Conservation (phyloP, 768 basidiomycete species). For the Auricularia sp. region DNA sequence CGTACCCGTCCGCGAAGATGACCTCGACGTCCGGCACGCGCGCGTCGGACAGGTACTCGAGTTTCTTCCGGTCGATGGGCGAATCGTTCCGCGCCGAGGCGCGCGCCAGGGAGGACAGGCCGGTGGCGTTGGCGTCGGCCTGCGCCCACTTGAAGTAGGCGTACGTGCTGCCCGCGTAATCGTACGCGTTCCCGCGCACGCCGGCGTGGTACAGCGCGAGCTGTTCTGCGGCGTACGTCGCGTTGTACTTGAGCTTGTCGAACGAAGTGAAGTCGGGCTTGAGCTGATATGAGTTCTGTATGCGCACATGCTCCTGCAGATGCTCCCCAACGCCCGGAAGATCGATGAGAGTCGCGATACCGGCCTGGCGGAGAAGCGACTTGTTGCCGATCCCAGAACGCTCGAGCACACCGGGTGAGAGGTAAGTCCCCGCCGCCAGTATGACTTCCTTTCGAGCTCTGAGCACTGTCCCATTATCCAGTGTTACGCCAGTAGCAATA, state of each 20-base stretch:
- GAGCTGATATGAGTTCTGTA: neutral
- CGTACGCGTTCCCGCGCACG: neutral
- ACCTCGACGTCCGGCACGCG: neutral
- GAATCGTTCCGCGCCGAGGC: neutral
- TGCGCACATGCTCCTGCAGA: constrained; percentile 21
- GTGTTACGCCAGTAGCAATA: neutral
- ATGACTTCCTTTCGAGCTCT: constrained; percentile 10
- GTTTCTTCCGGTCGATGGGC: neutral
- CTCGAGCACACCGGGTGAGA: constrained; percentile 32
- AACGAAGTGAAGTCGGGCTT: constrained; percentile 7
- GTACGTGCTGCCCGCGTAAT: neutral
- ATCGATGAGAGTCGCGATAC: constrained; percentile 22
- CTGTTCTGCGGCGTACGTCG: neutral
- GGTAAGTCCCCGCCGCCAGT: constrained; percentile 11
- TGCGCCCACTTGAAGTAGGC: neutral
- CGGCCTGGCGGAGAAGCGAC: constrained; percentile 17
- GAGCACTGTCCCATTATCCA: neutral
- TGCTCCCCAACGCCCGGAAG: constrained; percentile 32
- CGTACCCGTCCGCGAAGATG: neutral
- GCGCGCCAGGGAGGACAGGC: neutral
- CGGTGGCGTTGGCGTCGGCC: neutral
- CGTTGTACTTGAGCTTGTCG: neutral
- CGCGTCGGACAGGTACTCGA: neutral
- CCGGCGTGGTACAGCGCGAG: constrained; percentile 1
- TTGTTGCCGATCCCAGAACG: constrained; percentile 30